Conservation (phyloP, 306 rosid genomes). For the Fragaria ananassa region DNA sequence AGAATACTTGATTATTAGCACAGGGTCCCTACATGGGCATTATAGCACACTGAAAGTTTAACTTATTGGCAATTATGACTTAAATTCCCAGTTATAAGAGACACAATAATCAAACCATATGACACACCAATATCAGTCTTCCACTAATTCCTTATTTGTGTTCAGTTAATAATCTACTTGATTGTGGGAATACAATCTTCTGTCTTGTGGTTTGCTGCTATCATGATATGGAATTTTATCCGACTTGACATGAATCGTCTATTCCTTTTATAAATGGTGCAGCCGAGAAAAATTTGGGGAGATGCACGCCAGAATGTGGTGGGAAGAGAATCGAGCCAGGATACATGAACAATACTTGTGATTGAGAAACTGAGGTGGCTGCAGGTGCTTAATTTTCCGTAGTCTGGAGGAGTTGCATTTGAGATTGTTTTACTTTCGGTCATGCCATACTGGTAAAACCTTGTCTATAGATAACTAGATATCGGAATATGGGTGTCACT, state of each 20-base stretch:
- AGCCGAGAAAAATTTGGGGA: conserved; percentile 98
- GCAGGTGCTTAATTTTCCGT: conserved; percentile 27
- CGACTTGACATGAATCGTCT: conserved; percentile 13
- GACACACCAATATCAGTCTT: conserved; percentile 27
- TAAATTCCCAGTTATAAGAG: conserved; percentile 12
- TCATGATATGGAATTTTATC: conserved; percentile 20
- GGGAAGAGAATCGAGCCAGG: conserved; percentile 98
- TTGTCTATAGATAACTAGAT: conserved; percentile 35
- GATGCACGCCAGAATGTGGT: conserved; percentile 95
- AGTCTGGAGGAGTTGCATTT: conserved; percentile 43
- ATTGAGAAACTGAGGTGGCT: conserved; percentile 23
- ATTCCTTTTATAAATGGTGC: conserved; percentile 26
- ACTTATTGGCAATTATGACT: conserved; percentile 16
- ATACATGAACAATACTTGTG: conserved; percentile 90
- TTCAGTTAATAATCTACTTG: conserved; percentile 7
- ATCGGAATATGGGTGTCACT: conserved; percentile 39
- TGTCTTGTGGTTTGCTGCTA: not conserved
- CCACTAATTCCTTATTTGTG: conserved; percentile 6
- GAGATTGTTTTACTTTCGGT: conserved; percentile 37
- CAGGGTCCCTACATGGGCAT: conserved; percentile 6
- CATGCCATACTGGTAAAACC: conserved; percentile 48
- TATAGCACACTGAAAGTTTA: conserved; percentile 12
- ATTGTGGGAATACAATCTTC: conserved; percentile 13
- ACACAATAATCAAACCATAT: conserved; percentile 9
- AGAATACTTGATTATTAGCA: conserved; percentile 7